Evolutionary conservation across 768 basidiomycete species (phyloP), one percentile per base, ranked within the genome.

Genomic region (Lepiota venenata): DNA sequence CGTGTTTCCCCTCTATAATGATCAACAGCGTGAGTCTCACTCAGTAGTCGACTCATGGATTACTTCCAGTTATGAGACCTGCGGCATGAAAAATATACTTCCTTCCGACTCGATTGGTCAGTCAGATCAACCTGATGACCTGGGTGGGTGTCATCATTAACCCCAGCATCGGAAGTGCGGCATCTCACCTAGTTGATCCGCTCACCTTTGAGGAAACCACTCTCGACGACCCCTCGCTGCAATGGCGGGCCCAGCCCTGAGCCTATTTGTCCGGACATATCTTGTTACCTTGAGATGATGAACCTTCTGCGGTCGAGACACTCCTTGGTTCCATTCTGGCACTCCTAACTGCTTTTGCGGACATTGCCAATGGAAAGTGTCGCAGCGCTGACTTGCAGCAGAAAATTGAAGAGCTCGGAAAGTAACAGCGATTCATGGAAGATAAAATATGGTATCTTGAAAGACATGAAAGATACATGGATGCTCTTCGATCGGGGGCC

Each of bases 211-310:
- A 87, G 51, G 63, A 70, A 47, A 56, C 61, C 32, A 54, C 82
- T 22, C 63, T 83, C 12, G 60, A 64, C 16, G 74, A 81, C 47
- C 59, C 67, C 14, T 66, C 68, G 10, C 63, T 84, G 39, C 79
- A 79, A 57, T 88, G 85, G 84, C 80, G 88, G 58, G 79, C 82
- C 0, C 82, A 85, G 55, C 75, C 87, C 2, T 73, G 89, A 18
- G 68, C 73, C 2, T 75, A 85, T 48, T 85, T 75, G 58, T 85
- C 83, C 0, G 84, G 79, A 0, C 80, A 87, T 52, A 65, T 82
- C 47, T 77, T 84, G 58, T 63, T 77, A 12, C 70, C 78, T 10
- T 16, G 48, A 27, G 46, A 55, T 12, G 53, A 55, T 42, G 53
- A 55, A 42, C 29, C 53, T 12, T 48, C 53, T 21, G 42, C 40